Percentiles rank a stretch among this genome's conserved stretches.
These are phyloP conservation scores for Aphanomyces invadans DNA, from an alignment of 352 stramenopile species.

Conservation along the genomic window DNA sequence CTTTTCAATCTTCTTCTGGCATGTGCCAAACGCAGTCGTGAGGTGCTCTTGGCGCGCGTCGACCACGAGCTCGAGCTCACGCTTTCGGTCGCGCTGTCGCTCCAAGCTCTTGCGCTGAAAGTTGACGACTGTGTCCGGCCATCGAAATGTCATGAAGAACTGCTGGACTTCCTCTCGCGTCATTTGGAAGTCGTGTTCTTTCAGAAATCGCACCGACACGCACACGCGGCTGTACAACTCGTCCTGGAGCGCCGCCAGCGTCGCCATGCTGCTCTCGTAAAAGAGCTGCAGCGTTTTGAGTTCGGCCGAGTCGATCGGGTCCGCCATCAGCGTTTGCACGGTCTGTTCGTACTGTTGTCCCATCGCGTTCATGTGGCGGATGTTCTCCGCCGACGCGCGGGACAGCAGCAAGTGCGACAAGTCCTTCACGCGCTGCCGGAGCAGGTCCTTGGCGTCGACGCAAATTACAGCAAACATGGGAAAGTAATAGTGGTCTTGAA, in stretches of 20 bases:
- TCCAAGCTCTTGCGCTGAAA: conserved; percentile 89
- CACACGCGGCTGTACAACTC: conserved; percentile 76
- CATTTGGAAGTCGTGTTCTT: conserved; percentile 82
- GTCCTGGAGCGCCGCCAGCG: conserved; percentile 59
- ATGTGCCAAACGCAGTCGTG: conserved; percentile 53
- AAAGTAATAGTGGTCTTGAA: conserved; percentile 86
- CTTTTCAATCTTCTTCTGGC: conserved; percentile 86
- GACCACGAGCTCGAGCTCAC: conserved; percentile 83
- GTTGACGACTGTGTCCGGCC: conserved; percentile 86
- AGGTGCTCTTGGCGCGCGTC: conserved; percentile 86
- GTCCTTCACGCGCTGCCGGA: conserved; percentile 63
- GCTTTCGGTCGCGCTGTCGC: conserved; percentile 82
- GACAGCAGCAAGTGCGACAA: conserved; percentile 62
- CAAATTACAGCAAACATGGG: conserved; percentile 85
- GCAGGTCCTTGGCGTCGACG: conserved; percentile 78
- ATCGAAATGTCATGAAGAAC: conserved; percentile 86
- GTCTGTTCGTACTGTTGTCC: conserved; percentile 85
- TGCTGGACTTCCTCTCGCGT: conserved; percentile 84
- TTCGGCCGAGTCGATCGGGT: conserved; percentile 86
- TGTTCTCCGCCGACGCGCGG: conserved; percentile 82
- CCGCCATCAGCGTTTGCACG: conserved; percentile 73
- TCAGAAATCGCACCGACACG: conserved; percentile 77
- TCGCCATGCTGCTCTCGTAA: conserved; percentile 60
- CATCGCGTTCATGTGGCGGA: conserved; percentile 78
- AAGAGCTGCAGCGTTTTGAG: conserved; percentile 85